These are phyloP conservation scores for Backusella australiensis DNA, from an alignment of 192 early-diverging fungal species.

Conservation along the genomic window DNA sequence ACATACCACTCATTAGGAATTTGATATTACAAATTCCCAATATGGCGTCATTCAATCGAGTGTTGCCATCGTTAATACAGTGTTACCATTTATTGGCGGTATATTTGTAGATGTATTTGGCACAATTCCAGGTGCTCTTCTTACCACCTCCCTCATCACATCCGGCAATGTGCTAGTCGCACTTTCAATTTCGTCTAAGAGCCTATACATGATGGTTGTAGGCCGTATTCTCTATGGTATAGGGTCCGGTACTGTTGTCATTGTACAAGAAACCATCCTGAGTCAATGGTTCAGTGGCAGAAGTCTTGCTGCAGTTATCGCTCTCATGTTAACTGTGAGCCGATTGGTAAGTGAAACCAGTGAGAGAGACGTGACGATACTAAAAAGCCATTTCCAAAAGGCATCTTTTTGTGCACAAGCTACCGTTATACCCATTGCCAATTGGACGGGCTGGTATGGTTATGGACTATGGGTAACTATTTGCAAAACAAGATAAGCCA, in stretches of 20 bases:
- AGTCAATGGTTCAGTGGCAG: conserved; percentile 74
- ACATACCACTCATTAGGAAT: conserved; percentile 40
- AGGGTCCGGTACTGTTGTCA: conserved; percentile 70
- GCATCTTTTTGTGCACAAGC: conserved; percentile 70
- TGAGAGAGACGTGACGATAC: background rate
- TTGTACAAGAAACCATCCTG: conserved; percentile 80
- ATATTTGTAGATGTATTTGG: conserved; percentile 60
- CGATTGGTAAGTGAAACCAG: conserved; percentile 46
- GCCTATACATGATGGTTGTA: conserved; percentile 50
- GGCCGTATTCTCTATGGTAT: conserved; percentile 61
- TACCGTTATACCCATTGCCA: conserved; percentile 59
- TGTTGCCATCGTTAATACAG: conserved; percentile 59
- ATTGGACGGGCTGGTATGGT: conserved; percentile 44
- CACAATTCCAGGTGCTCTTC: conserved; percentile 50
- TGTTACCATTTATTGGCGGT: conserved; percentile 51
- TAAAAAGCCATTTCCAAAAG: conserved; percentile 10
- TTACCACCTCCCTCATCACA: conserved; percentile 56
- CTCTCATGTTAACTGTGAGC: conserved; percentile 66
- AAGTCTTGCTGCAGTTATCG: conserved; percentile 64
- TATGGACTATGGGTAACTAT: conserved; percentile 40
- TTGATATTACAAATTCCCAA: conserved; percentile 57
- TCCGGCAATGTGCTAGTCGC: conserved; percentile 51
- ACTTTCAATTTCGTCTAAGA: conserved; percentile 43
- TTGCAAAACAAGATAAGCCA: background rate
- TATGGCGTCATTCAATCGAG: conserved; percentile 67